Evolutionary conservation across 2,329 filamentous ascomycete genomes (phyloP), one percentile per base, ranked within the genome.

Genomic region (Tympanopsis confertula): DNA sequence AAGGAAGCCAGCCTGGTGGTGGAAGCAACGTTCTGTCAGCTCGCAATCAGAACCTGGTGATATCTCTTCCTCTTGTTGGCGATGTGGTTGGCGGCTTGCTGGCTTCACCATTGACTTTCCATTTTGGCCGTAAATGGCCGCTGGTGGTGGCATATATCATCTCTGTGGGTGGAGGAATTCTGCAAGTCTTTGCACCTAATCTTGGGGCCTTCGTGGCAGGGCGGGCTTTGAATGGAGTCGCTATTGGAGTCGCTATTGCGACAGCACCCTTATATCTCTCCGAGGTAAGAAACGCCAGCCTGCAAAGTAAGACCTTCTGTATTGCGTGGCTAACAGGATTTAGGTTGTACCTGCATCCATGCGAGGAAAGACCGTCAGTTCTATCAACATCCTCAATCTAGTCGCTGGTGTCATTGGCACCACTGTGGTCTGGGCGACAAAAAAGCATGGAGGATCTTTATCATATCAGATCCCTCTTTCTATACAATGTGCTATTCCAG

Each of bases 231-330:
- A 57, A 55, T 42, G 48, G 45, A 4, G 40, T 53, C 38, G 49
- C 52, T 4, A 50, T 57, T 35, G 54, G 54, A 1, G 48, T 57
- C 26, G 48, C 53, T 24, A 54, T 51, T 42, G 50, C 52, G 5
- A 57, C 52, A 18, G 54, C 54, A 4, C 55, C 55, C 7, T 40
- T 59, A 17, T 59, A 59, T 46, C 45, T 58, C 14, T 52, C 55
- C 3, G 56, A 59, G 44, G 47, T 58, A 4, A 55, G 58, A 5
- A 55, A 41, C 12, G 43, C 37, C 17, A 5, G 29, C 30, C 33
- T 40, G 19, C 41, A 41, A 24, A 41, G 41, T 19, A 37, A 39
- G 5, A 39, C 42, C 19, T 43, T 39, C 24, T 35, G 53, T 57
- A 37, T 51, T 48, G 17, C 50, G 47, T 13, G 48, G 50, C 14